Evolutionary conservation across 1,139 yeast species (phyloP), one percentile per base, ranked within the genome.

Genomic region (Kluyveromyces sp.): DNA sequence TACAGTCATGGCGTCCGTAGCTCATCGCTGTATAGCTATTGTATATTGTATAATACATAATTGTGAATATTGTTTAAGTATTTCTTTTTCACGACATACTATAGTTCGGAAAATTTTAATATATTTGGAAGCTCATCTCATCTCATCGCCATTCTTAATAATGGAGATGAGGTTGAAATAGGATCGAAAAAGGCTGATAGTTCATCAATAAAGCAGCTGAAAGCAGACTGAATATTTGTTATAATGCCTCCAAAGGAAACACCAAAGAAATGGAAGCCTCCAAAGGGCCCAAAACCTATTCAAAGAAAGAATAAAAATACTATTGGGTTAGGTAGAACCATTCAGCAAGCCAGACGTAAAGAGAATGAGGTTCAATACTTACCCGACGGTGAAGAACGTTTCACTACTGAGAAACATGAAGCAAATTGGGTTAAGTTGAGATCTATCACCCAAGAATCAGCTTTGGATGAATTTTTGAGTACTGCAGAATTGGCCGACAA

Each of bases 401-500:
- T 83, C 54, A 81, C 89, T 29, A 84, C 92, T 1, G 94, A 85
- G 55, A 82, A 83, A 56, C 85, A 78, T 55, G 95, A 86, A 61
- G 94, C 89, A 10, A 78, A 76, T 52, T 87, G 96, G 95, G 95
- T 86, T 45, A 88, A 89, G 58, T 70, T 92, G 58, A 77, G 94
- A 63, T 88, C 97, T 6, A 95, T 92, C 28, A 92, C 98, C 0
- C 97, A 94, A 60, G 97, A 94, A 65, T 80, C 86, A 56, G 83
- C 97, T 0, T 70, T 94, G 54, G 98, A 94, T 66, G 98, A 92
- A 68, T 90, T 94, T 66, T 76, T 94, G 60, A 84, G 81, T 61
- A 90, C 97, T 7, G 98, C 98, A 0, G 95, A 87, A 64, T 75
- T 94, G 53, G 97, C 97, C 1, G 96, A 89, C 62, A 89, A 94